These are phyloP conservation scores for Tuber borchii DNA, from an alignment of 495 filamentous ascomycete genomes.

Conservation along the genomic window DNA sequence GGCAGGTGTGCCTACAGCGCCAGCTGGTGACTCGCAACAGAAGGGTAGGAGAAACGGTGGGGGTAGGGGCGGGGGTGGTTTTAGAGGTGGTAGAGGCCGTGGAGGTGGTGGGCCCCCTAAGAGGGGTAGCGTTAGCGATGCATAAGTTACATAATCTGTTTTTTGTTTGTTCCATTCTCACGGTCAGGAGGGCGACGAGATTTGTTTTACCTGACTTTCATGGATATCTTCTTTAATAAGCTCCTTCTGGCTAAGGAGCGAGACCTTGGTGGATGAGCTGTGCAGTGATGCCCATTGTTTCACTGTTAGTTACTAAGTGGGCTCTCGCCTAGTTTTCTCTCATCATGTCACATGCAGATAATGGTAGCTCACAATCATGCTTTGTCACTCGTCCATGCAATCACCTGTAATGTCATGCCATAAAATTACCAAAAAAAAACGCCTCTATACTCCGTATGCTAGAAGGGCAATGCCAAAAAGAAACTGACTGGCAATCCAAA, in stretches of 20 bases:
- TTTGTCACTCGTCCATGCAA: background rate
- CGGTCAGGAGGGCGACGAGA: background rate
- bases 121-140: background rate
- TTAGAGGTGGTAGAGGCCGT: slow-evolving; percentile 5
- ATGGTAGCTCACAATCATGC: background rate
- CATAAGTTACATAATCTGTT: background rate
- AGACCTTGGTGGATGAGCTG: background rate
- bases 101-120: slow-evolving; percentile 5
- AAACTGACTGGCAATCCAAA: background rate
- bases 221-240: background rate
- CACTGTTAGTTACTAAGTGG: background rate
- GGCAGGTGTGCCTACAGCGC: slow-evolving; percentile 24
- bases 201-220: background rate
- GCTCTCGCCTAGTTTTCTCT: background rate
- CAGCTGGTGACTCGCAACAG: slow-evolving; percentile 20
- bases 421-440: background rate
- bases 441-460: background rate
- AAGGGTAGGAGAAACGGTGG: slow-evolving; percentile 24
- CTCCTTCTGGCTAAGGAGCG: background rate
- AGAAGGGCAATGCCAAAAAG: background rate
- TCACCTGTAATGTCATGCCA: background rate
- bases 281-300: background rate
- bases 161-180: background rate
- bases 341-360: background rate
- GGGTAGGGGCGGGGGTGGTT: slow-evolving; percentile 16